A percentile compares a stretch with the other conserved stretches of the same genome.
These are phyloP conservation scores for Backusella sp. DNA, from an alignment of 192 early-diverging fungal species.

Conservation along the genomic window DNA sequence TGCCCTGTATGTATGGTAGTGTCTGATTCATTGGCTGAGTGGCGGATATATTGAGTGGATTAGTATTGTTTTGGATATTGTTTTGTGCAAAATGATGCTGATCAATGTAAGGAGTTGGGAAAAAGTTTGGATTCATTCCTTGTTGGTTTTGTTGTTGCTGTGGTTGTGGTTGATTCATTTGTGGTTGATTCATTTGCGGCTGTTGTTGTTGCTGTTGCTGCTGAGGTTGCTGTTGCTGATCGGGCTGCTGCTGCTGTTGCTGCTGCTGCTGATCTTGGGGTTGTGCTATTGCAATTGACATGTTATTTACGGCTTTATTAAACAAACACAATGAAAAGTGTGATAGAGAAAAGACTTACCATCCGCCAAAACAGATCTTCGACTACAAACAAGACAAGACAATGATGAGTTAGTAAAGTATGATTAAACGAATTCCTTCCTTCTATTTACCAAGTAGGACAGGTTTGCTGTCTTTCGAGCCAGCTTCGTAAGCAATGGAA, in stretches of 20 bases:
- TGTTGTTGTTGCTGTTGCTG: neutral
- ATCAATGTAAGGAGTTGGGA: neutral
- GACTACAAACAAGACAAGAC: constrained; percentile 26
- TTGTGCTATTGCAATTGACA: neutral
- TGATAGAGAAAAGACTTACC: constrained; percentile 4
- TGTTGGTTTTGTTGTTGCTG: constrained; percentile 1
- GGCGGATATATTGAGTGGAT: neutral
- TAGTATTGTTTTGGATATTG: neutral
- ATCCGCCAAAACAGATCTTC: constrained; percentile 46
- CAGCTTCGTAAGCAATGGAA: constrained; percentile 95
- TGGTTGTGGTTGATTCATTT: constrained; percentile 9
- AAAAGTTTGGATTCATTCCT: neutral
- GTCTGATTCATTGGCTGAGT: constrained; percentile 2
- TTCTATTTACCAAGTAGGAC: constrained; percentile 84
- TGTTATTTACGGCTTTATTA: neutral
- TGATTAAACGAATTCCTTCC: constrained; percentile 7
- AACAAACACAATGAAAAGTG: neutral
- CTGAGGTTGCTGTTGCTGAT: neutral
- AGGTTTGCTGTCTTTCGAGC: constrained; percentile 96
- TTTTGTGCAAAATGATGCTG: neutral
- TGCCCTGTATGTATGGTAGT: constrained; percentile 26
- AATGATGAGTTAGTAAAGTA: neutral
- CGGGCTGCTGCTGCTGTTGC: neutral
- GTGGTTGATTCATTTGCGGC: constrained; percentile 2
- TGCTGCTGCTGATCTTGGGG: constrained; percentile 17